Evolutionary conservation across 306 rosid species (phyloP).

Genomic region (Quillaja saponaria): DNA sequence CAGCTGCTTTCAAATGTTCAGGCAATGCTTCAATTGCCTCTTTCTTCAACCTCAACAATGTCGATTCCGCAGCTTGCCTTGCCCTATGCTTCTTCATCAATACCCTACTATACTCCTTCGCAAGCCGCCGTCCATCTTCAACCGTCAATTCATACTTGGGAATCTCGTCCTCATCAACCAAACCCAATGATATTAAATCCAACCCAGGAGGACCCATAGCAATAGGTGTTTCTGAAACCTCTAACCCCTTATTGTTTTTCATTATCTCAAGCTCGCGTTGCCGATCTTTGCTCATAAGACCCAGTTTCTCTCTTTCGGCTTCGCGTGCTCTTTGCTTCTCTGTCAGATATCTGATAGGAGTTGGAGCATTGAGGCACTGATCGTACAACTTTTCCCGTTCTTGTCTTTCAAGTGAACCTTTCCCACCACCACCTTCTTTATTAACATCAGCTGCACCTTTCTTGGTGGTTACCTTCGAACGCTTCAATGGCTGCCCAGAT

Average conservation of each 20-base stretch:
- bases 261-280: constrained; percentile 67
- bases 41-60: constrained; percentile 59
- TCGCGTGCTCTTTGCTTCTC: constrained; percentile 56
- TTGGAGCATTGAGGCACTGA: constrained; percentile 67
- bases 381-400: constrained; percentile 64
- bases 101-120: constrained; percentile 89
- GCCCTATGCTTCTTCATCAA: constrained; percentile 80
- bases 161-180: constrained; percentile 77
- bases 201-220: constrained; percentile 73
- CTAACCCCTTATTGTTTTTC: constrained; percentile 47
- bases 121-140: constrained; percentile 80
- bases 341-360: constrained; percentile 59
- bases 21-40: constrained; percentile 93
- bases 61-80: constrained; percentile 76
- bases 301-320: constrained; percentile 68
- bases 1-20: constrained; percentile 63
- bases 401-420: constrained; percentile 45
- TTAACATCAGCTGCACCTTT: constrained; percentile 36
- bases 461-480: constrained; percentile 31
- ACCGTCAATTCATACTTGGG: constrained; percentile 67
- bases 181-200: constrained; percentile 65
- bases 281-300: constrained; percentile 79
- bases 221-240: constrained; percentile 56
- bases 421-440: constrained; percentile 35
- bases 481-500: constrained; percentile 40